Conservation (phyloP, 176 grass and related monocot genomes). For the Microstegium vimineum region DNA sequence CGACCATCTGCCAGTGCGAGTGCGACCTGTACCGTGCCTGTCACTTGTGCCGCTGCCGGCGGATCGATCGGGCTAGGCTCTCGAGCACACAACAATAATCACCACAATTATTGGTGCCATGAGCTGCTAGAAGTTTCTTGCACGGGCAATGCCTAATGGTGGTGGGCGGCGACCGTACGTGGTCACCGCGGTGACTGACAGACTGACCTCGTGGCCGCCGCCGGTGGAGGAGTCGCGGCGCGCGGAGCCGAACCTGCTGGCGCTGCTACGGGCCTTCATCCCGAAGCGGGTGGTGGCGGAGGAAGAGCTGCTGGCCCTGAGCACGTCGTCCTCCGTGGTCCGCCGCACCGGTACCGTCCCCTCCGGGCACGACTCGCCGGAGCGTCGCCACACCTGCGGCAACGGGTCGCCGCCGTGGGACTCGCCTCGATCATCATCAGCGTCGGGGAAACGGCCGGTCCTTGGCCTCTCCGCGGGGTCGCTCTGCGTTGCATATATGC, state of each 20-base stretch:
- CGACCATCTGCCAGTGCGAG: too few relatives aligned
- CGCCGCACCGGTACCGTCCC: slow-evolving; percentile 57
- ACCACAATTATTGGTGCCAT: too few relatives aligned
- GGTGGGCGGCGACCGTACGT: too few relatives aligned
- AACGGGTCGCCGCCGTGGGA: slow-evolving; percentile 9
- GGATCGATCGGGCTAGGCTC: too few relatives aligned
- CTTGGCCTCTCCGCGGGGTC: slow-evolving; percentile 30
- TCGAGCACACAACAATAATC: too few relatives aligned
- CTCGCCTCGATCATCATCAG: background rate
- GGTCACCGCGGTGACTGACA: background rate
- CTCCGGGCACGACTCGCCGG: slow-evolving; percentile 64
- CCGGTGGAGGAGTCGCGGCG: slow-evolving; percentile 68
- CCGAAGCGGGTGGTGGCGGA: slow-evolving; percentile 44
- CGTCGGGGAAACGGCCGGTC: background rate
- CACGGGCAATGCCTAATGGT: too few relatives aligned
- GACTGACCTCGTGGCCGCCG: slow-evolving; percentile 68
- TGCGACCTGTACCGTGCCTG: too few relatives aligned
- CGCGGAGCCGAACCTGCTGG: background rate
- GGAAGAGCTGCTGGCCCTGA: slow-evolving; percentile 35
- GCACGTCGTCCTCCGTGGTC: slow-evolving; percentile 52
- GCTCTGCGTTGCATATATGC: background rate
- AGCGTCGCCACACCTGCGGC: slow-evolving; percentile 52
- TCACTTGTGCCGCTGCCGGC: too few relatives aligned
- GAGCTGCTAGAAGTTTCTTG: too few relatives aligned
- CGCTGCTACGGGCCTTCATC: slow-evolving; percentile 44